Evolutionary conservation across 176 grass and related monocot species (phyloP), one percentile per base, ranked within the genome.

Genomic region (Secale cereale): DNA sequence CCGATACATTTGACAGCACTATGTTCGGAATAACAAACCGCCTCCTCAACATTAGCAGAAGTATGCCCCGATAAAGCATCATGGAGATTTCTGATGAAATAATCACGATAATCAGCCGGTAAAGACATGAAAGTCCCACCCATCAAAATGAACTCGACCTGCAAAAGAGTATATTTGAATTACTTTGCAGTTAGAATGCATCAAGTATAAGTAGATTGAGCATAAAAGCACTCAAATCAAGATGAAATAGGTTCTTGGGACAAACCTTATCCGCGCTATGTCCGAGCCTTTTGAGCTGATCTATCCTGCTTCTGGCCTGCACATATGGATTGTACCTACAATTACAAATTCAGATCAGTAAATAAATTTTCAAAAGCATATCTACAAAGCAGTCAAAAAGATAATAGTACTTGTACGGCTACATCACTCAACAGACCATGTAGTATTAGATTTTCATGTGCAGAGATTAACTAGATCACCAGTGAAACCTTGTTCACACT

Each of bases 241-340:
- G 62, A 43, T 6, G 3, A 4, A 70, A 65, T 74, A 45, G 37
- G 66, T 23, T 62, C 57, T 74, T 60, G 32, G 73, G 3, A 68
- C 67, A 92, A 84, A 98, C 96, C 91, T 99, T 99, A 89, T 99
- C 97, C 48, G 91, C 97, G 78, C 97, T 99, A 90, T 96, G 97
- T 9, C 97, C 97, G 43, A 99, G 93, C 65, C 97, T 84, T 88
- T 99, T 99, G 65, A 99, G 90, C 87, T 96, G 97, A 92, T 99
- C 97, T 85, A 96, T 99, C 91, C 94, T 92, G 88, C 94, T 99
- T 88, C 97, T 94, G 72, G 94, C 94, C 90, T 99, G 94, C 50
- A 99, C 91, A 89, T 96, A 99, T 9, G 93, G 93, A 86, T 99
- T 96, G 79, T 99, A 99, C 89, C 97, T 99, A 86, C 32, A 79